Percentiles rank a stretch among this genome's conserved stretches.
These are phyloP conservation scores for Suhomyces guaymorum DNA, from an alignment of 1,139 yeast species.

Conservation along the genomic window DNA sequence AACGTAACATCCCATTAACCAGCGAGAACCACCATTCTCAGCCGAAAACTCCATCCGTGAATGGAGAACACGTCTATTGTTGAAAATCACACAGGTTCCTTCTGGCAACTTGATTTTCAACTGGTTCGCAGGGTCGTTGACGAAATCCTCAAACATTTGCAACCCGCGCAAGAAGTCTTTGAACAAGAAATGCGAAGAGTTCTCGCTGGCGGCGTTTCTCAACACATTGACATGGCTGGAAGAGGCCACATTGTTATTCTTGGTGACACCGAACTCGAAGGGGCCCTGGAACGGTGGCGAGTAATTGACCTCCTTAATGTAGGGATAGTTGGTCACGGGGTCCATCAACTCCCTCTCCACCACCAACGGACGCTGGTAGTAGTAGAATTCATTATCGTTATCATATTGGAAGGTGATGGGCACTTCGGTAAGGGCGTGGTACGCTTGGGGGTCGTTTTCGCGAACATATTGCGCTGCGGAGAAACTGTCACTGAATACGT, in stretches of 20 bases:
- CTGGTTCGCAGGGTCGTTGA: slow-evolving; percentile 58
- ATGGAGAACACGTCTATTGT: slow-evolving; percentile 73
- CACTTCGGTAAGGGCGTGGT: slow-evolving; percentile 58
- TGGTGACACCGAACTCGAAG: slow-evolving; percentile 54
- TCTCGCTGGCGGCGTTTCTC: slow-evolving; percentile 20
- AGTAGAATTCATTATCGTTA: slow-evolving; percentile 64
- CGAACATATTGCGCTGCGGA: slow-evolving; percentile 61
- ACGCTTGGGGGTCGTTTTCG: slow-evolving; percentile 61
- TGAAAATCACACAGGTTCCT: slow-evolving; percentile 68
- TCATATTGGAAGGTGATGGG: slow-evolving; percentile 75
- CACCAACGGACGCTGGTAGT: slow-evolving; percentile 63
- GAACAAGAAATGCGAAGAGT: slow-evolving; percentile 33
- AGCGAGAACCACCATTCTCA: slow-evolving; percentile 55
- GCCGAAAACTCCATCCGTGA: slow-evolving; percentile 63
- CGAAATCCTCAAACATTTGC: slow-evolving; percentile 56
- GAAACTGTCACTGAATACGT: slow-evolving; percentile 73
- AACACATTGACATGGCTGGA: slow-evolving; percentile 9
- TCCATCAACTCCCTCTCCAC: slow-evolving; percentile 52
- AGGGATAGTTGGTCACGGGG: slow-evolving; percentile 31
- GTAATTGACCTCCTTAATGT: slow-evolving; percentile 64
- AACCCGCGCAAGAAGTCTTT: slow-evolving; percentile 63
- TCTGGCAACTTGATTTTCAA: slow-evolving; percentile 58
- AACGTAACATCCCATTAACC: slow-evolving; percentile 78
- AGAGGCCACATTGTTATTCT: slow-evolving; percentile 21
- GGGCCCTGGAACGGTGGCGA: slow-evolving; percentile 91